phyloP scores from a whole-genome alignment of 2,329 filamentous ascomycete genomes.

The Aspergillus cejpii region DNA sequence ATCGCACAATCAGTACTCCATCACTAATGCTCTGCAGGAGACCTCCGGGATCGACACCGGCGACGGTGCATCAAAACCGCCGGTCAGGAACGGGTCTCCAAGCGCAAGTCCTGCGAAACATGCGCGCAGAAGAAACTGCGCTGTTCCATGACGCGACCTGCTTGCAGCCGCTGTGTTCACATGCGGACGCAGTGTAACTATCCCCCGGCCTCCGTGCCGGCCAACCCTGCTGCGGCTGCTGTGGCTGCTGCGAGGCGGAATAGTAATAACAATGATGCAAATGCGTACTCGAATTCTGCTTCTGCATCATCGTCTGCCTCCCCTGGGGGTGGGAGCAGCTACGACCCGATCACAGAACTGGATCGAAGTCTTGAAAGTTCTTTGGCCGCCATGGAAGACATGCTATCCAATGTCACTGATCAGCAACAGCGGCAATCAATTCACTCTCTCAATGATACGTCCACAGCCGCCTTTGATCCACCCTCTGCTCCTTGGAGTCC shows the following conservation, averaged over 20 bases:
- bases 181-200: conserved; percentile 10
- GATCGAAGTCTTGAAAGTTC: background rate
- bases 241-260: background rate
- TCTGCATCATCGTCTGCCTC: background rate
- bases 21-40: conserved; percentile 5
- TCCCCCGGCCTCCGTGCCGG: conserved; percentile 9
- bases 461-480: conserved; percentile 2
- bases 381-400: background rate
- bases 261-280: background rate
- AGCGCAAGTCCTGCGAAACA: conserved; percentile 17
- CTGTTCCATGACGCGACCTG: conserved; percentile 15
- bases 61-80: conserved; percentile 16
- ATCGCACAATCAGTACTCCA: no score
- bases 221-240: background rate
- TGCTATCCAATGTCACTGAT: background rate
- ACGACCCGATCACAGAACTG: background rate
- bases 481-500: background rate
- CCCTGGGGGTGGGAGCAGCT: background rate
- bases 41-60: conserved; percentile 17
- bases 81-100: conserved; percentile 15
- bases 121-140: conserved; percentile 18
- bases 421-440: background rate
- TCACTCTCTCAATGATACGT: background rate
- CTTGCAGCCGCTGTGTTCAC: conserved; percentile 14
- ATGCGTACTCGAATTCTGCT: background rate